These are phyloP conservation scores for Hebeloma cylindrosporum DNA, from an alignment of 768 basidiomycete genomes.

Conservation along the genomic window DNA sequence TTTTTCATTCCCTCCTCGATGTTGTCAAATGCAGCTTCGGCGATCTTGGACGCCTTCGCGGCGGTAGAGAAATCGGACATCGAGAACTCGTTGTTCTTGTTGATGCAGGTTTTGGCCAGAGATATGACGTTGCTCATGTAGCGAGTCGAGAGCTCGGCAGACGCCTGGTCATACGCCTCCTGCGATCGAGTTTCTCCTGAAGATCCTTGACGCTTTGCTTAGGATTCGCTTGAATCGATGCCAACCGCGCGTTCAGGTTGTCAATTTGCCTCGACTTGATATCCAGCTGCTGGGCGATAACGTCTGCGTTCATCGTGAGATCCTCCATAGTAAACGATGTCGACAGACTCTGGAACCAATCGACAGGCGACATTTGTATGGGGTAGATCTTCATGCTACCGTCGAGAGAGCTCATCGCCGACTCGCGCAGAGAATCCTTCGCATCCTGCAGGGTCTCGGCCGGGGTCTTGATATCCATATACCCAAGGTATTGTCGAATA, in stretches of 20 bases:
- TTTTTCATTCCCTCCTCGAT: too few relatives aligned
- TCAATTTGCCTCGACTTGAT: conserved; percentile 25
- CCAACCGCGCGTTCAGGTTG: conserved; percentile 22
- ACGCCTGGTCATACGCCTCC: conserved; percentile 16
- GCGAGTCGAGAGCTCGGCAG: conserved; percentile 15
- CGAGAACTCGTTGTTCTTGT: conserved; percentile 11
- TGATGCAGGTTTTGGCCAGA: conserved; percentile 24
- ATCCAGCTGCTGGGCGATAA: conserved; percentile 25
- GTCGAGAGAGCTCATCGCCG: conserved; percentile 27
- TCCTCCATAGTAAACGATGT: conserved; percentile 30
- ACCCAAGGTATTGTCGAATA: conserved; percentile 28
- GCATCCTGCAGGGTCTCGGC: conserved; percentile 27
- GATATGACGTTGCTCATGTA: conserved; percentile 24
- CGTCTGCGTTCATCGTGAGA: conserved; percentile 23
- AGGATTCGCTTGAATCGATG: conserved; percentile 15
- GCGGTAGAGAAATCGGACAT: conserved; percentile 9
- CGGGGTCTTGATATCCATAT: conserved; percentile 23
- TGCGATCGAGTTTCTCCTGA: conserved; percentile 19
- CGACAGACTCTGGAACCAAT: conserved; percentile 28
- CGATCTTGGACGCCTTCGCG: too few relatives aligned
- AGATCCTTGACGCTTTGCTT: conserved; percentile 19
- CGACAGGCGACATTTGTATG: conserved; percentile 26
- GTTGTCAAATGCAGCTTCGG: too few relatives aligned
- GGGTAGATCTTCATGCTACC: conserved; percentile 27
- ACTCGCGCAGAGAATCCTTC: conserved; percentile 27